Evolutionary conservation across 768 basidiomycete species (phyloP).

Genomic region (Gloeostereum incarnatum): DNA sequence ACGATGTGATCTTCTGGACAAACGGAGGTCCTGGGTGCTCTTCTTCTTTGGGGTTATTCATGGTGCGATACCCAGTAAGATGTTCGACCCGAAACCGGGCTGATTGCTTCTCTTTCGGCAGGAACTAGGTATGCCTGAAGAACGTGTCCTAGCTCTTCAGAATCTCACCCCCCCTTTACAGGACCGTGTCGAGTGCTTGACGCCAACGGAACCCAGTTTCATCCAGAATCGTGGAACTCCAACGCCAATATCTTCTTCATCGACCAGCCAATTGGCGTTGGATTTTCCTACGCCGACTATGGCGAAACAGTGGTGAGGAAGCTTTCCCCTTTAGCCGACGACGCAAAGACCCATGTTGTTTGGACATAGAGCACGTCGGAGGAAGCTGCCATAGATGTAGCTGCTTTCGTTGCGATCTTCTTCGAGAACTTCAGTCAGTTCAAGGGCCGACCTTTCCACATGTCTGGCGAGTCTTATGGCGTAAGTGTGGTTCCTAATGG

Average conservation of each 20-base stretch:
- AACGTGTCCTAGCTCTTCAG: not conserved
- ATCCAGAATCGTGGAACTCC: conserved; percentile 38
- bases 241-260: conserved; percentile 34
- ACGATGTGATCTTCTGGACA: conserved; percentile 30
- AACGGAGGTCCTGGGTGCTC: conserved; percentile 25
- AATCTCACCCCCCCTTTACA: conserved; percentile 18
- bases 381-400: conserved; percentile 43
- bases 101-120: no score
- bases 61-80: no score
- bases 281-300: conserved; percentile 34
- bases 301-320: conserved; percentile 29
- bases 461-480: conserved; percentile 56
- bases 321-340: not conserved
- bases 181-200: conserved; percentile 46
- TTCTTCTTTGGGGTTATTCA: not conserved
- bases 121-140: not conserved
- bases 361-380: conserved; percentile 32
- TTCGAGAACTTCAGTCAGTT: conserved; percentile 45
- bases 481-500: conserved; percentile 20
- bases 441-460: conserved; percentile 42
- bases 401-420: conserved; percentile 45
- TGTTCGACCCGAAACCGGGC: no score
- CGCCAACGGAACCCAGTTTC: conserved; percentile 26
- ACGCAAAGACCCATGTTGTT: not conserved
- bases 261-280: conserved; percentile 30